phyloP scores from a whole-genome alignment of 495 filamentous ascomycete species.

The Rusavskia elegans region DNA sequence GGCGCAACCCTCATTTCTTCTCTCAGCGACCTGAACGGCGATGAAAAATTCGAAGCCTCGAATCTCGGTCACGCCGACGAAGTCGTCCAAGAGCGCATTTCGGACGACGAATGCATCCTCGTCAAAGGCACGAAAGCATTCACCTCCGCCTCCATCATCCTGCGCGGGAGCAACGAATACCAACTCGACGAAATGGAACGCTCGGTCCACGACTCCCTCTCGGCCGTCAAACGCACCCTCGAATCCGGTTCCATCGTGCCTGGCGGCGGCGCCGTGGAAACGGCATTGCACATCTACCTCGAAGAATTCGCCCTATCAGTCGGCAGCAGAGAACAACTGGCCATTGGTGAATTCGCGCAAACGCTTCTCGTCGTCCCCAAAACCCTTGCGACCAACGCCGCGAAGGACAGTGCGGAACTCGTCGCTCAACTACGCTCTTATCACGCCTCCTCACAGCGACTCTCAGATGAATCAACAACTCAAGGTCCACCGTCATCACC shows the following conservation, averaged over 20 bases:
- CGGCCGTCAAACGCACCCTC: slow-evolving; percentile 89
- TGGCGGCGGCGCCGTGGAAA: slow-evolving; percentile 92
- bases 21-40: slow-evolving; percentile 89
- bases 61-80: slow-evolving; percentile 85
- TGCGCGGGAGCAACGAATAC: slow-evolving; percentile 92
- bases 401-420: slow-evolving; percentile 87
- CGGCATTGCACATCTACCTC: slow-evolving; percentile 96
- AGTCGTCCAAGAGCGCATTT: slow-evolving; percentile 91
- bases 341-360: slow-evolving; percentile 93
- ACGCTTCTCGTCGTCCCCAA: slow-evolving; percentile 90
- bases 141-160: slow-evolving; percentile 88
- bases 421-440: slow-evolving; percentile 89
- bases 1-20: slow-evolving; percentile 85
- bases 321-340: slow-evolving; percentile 91
- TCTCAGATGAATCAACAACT: slow-evolving; percentile 35
- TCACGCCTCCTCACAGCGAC: slow-evolving; percentile 85
- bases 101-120: slow-evolving; percentile 96
- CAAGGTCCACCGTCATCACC: neutral
- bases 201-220: slow-evolving; percentile 91
- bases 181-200: slow-evolving; percentile 98
- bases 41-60: slow-evolving; percentile 88
- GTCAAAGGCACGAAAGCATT: slow-evolving; percentile 91
- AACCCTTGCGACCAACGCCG: slow-evolving; percentile 92
- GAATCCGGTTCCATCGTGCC: slow-evolving; percentile 96
- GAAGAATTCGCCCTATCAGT: slow-evolving; percentile 99